These are phyloP conservation scores for Kodamaea nitidulidarum DNA, from an alignment of 805 yeast species.

Conservation along the genomic window DNA sequence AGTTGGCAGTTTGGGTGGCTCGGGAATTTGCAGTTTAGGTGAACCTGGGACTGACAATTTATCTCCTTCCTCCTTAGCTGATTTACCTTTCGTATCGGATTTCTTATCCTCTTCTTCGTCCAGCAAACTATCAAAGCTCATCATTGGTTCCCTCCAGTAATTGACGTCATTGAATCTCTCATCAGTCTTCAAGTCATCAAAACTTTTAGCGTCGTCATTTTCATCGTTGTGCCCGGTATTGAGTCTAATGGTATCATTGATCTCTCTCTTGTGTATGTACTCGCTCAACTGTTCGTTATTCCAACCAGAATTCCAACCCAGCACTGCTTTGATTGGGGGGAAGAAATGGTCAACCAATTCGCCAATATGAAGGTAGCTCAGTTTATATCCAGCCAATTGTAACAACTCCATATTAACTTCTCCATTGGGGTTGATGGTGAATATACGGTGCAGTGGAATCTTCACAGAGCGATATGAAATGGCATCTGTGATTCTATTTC, in stretches of 20 bases:
- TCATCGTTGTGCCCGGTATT: slow-evolving; percentile 16
- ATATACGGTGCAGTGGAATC: slow-evolving; percentile 88
- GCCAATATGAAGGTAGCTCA: slow-evolving; percentile 83
- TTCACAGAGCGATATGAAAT: slow-evolving; percentile 90
- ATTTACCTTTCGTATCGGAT: background rate
- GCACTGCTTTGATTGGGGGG: slow-evolving; percentile 60
- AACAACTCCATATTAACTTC: slow-evolving; percentile 96
- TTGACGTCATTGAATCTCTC: slow-evolving; percentile 80
- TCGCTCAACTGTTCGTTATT: slow-evolving; percentile 33
- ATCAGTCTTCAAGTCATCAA: slow-evolving; percentile 30
- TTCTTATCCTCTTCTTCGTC: slow-evolving; percentile 16
- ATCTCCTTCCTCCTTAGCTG: background rate
- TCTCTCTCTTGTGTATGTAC: slow-evolving; percentile 23
- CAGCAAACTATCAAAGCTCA: slow-evolving; percentile 59
- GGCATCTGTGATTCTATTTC: slow-evolving; percentile 95
- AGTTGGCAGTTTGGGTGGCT: slow-evolving; percentile 1
- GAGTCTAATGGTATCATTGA: slow-evolving; percentile 17
- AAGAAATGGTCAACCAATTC: slow-evolving; percentile 96
- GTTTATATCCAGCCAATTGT: slow-evolving; percentile 88
- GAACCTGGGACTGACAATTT: too few relatives aligned
- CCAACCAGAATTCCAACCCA: slow-evolving; percentile 30
- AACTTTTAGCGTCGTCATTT: slow-evolving; percentile 29
- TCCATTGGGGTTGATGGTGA: slow-evolving; percentile 93
- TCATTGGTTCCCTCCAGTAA: slow-evolving; percentile 80
- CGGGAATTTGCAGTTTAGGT: background rate